phyloP scores from a whole-genome alignment of 192 early-diverging fungal species.

The Glomus cerebriforme region DNA sequence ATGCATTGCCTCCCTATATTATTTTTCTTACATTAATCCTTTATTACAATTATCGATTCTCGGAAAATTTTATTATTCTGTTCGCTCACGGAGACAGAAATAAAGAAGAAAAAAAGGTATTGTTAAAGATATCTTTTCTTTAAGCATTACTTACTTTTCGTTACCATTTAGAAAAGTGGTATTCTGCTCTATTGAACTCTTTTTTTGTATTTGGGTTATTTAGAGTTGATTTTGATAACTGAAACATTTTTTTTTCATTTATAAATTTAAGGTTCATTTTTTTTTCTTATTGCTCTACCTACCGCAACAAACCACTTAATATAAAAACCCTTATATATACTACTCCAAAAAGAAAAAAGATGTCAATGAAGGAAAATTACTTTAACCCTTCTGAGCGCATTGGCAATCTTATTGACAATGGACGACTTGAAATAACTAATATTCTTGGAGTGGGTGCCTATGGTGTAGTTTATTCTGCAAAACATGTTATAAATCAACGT shows the following conservation, averaged over 20 bases:
- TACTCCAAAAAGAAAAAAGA: background rate
- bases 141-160: background rate
- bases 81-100: background rate
- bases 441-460: constrained; percentile 76
- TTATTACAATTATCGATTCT: background rate
- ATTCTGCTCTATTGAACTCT: background rate
- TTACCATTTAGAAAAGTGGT: background rate
- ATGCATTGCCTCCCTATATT: background rate
- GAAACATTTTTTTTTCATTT: background rate
- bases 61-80: background rate
- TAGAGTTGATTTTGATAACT: background rate
- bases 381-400: constrained; percentile 34
- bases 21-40: background rate
- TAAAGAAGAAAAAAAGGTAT: background rate
- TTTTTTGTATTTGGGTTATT: background rate
- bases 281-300: background rate
- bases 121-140: no score
- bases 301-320: background rate
- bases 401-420: constrained; percentile 42
- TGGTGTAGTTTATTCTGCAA: constrained; percentile 74
- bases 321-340: background rate
- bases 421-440: constrained; percentile 42
- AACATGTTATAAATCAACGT: constrained; percentile 53
- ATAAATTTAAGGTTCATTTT: background rate
- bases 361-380: background rate